Conservation (phyloP, 176 grass and related monocot species). For the Thinopyrum elongatum region DNA sequence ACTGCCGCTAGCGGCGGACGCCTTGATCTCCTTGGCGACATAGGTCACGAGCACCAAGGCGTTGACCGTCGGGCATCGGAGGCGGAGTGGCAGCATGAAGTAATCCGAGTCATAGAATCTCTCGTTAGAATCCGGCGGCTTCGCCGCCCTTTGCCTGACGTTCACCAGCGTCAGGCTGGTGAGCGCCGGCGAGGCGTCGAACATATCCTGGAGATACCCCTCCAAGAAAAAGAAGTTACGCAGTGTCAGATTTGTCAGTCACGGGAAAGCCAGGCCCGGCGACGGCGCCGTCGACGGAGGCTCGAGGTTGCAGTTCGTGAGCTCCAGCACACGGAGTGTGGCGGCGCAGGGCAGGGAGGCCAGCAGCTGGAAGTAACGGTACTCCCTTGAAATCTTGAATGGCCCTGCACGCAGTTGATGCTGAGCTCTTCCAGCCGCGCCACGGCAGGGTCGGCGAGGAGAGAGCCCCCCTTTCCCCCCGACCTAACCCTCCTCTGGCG, state of each 20-base stretch:
- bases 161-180: not conserved
- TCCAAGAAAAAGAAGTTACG: not conserved
- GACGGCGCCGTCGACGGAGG: not conserved
- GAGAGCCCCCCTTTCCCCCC: too few species aligned
- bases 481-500: too few species aligned
- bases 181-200: not conserved
- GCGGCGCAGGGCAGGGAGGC: not conserved
- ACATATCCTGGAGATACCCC: not conserved
- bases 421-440: too few species aligned
- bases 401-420: too few species aligned
- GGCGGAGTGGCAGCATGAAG: not conserved
- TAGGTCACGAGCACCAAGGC: not conserved
- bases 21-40: not conserved
- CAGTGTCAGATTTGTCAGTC: not conserved
- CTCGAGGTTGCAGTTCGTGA: not conserved
- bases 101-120: not conserved
- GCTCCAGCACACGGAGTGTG: not conserved
- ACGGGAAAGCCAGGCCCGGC: not conserved
- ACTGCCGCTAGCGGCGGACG: not conserved
- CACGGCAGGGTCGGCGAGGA: too few species aligned
- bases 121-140: not conserved
- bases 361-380: too few species aligned
- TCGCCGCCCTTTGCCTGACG: not conserved
- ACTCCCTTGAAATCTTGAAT: too few species aligned
- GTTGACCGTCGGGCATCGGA: not conserved